Percentiles rank a stretch among this genome's conserved stretches.
Evolutionary conservation across 208 protist genomes (phyloP).

Genomic region (Porcisia hertigi): DNA sequence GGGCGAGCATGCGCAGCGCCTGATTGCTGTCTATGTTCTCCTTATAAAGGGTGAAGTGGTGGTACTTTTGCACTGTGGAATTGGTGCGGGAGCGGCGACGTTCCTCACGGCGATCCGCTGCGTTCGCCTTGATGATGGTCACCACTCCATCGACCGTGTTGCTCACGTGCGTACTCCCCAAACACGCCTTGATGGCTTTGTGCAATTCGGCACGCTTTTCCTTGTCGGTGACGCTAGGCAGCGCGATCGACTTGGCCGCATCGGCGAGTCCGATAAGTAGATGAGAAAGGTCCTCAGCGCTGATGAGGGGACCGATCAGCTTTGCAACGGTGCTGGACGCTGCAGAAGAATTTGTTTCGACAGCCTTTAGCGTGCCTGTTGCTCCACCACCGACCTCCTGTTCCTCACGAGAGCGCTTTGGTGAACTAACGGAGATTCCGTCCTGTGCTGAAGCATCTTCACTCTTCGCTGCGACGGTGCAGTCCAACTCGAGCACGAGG

Average conservation of each 20-base stretch:
- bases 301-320: conserved; percentile 37
- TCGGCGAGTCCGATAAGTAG: conserved; percentile 38
- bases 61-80: conserved; percentile 40
- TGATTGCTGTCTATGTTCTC: conserved; percentile 92
- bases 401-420: conserved; percentile 17
- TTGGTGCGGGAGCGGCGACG: conserved; percentile 45
- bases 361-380: neutral
- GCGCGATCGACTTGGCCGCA: conserved; percentile 25
- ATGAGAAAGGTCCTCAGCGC: conserved; percentile 45
- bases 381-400: neutral
- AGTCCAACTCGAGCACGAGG: conserved; percentile 54
- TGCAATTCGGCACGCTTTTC: conserved; percentile 58
- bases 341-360: neutral
- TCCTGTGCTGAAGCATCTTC: neutral
- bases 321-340: conserved; percentile 5
- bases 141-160: conserved; percentile 61
- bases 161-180: conserved; percentile 70
- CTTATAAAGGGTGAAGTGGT: conserved; percentile 95
- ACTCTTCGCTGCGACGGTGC: neutral
- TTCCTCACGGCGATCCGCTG: conserved; percentile 57
- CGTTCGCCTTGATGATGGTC: conserved; percentile 59
- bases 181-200: conserved; percentile 51
- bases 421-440: neutral
- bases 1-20: conserved; percentile 71
- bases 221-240: conserved; percentile 61